These are phyloP conservation scores for Kuraishia molischiana DNA, from an alignment of 805 yeast genomes.

Conservation along the genomic window DNA sequence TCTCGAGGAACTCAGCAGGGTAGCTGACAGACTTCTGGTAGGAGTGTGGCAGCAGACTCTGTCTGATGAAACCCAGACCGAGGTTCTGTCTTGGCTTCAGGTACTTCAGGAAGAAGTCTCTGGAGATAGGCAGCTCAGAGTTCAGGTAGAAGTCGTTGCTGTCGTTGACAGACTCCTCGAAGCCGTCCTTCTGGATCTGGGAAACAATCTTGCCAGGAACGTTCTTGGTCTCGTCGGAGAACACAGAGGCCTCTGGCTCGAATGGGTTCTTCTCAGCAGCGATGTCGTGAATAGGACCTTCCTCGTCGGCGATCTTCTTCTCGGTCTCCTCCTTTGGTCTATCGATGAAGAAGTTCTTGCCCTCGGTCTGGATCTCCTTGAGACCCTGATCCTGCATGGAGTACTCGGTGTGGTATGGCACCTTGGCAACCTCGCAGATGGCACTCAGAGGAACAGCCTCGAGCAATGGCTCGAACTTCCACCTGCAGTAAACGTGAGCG, in stretches of 20 bases:
- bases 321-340: constrained; percentile 3
- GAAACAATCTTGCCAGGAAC: not conserved
- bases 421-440: constrained; percentile 31
- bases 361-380: constrained; percentile 43
- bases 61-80: constrained; percentile 29
- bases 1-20: constrained; percentile 26
- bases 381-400: constrained; percentile 59
- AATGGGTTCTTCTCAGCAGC: constrained; percentile 3
- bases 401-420: constrained; percentile 29
- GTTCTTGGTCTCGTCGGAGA: constrained; percentile 1
- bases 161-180: not conserved
- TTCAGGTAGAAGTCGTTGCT: constrained; percentile 10
- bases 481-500: constrained; percentile 48
- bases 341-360: constrained; percentile 22
- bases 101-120: constrained; percentile 18
- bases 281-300: constrained; percentile 1
- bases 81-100: constrained; percentile 31
- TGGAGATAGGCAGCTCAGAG: constrained; percentile 3
- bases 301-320: constrained; percentile 1
- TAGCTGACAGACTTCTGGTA: constrained; percentile 17
- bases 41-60: constrained; percentile 26
- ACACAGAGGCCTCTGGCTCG: constrained; percentile 2
- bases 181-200: not conserved
- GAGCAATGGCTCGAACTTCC: constrained; percentile 50
- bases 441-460: constrained; percentile 68